Conservation (phyloP, 257 asterid genomes). For the Jacaranda mimosifolia region DNA sequence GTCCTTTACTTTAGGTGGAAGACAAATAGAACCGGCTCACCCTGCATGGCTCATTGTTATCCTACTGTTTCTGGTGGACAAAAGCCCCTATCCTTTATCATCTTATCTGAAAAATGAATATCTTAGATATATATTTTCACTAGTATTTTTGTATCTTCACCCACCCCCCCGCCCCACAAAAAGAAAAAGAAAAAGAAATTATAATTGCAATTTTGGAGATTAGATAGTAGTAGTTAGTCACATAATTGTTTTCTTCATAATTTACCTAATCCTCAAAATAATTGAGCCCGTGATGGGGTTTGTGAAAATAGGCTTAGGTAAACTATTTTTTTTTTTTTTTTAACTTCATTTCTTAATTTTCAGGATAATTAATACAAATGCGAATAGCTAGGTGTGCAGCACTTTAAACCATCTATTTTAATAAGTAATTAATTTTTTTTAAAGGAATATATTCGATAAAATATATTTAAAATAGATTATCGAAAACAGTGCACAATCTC, state of each 20-base stretch:
- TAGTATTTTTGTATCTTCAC: not conserved
- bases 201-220: slow-evolving; percentile 18
- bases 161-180: too few species aligned
- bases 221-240: slow-evolving; percentile 23
- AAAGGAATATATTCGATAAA: too few species aligned
- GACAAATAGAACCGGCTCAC: slow-evolving; percentile 40
- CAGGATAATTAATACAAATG: slow-evolving; percentile 10
- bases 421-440: too few species aligned
- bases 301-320: slow-evolving; percentile 37
- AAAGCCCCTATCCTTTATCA: slow-evolving; percentile 19
- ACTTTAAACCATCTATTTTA: too few species aligned
- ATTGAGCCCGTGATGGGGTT: slow-evolving; percentile 1
- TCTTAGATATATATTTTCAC: slow-evolving; percentile 13
- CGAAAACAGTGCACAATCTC: too few species aligned
- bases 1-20: slow-evolving; percentile 38
- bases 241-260: slow-evolving; percentile 2
- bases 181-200: too few species aligned
- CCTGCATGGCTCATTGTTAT: slow-evolving; percentile 38
- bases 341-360: not conserved
- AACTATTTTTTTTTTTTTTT: slow-evolving; percentile 28
- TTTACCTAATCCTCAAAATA: slow-evolving; percentile 32
- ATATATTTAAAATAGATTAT: too few species aligned
- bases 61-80: slow-evolving; percentile 33
- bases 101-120: slow-evolving; percentile 27
- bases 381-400: too few species aligned